Conservation (phyloP, 805 yeast genomes). For the Ogataea kodamae region DNA sequence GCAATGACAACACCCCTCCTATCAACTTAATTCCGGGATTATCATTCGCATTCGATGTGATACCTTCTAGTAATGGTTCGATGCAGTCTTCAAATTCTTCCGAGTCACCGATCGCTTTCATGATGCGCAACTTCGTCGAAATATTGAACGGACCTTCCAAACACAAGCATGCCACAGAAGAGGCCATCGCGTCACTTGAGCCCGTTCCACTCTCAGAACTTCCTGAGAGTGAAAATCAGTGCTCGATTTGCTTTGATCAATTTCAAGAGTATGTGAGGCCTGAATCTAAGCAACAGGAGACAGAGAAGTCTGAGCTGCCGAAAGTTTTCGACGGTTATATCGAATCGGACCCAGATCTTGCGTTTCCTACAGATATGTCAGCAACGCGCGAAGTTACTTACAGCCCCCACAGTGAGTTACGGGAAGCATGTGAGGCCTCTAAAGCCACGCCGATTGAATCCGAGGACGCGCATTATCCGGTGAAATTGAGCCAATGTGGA, state of each 20-base stretch:
- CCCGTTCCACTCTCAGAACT: conserved; percentile 27
- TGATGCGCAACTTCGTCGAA: conserved; percentile 21
- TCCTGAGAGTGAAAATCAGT: conserved; percentile 32
- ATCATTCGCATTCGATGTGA: conserved; percentile 18
- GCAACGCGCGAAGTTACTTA: conserved; percentile 22
- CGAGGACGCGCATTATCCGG: conserved; percentile 51
- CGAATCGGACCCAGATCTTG: conserved; percentile 25
- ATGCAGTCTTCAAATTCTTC: conserved; percentile 1
- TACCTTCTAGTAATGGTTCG: conserved; percentile 7
- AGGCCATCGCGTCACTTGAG: conserved; percentile 33
- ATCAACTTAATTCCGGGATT: conserved; percentile 15
- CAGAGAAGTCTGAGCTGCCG: conserved; percentile 12
- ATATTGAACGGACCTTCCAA: conserved; percentile 18
- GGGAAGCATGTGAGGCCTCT: background rate
- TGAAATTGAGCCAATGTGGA: conserved; percentile 67
- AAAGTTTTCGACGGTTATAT: conserved; percentile 19
- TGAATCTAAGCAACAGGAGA: background rate
- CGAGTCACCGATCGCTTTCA: conserved; percentile 18
- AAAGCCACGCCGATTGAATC: conserved; percentile 1
- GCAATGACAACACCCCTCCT: conserved; percentile 5
- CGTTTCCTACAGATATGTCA: conserved; percentile 28
- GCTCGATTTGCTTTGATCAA: conserved; percentile 44
- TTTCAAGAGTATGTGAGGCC: conserved; percentile 17
- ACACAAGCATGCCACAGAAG: conserved; percentile 27
- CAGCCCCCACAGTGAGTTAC: conserved; percentile 11